Evolutionary conservation across 2,329 filamentous ascomycete genomes (phyloP).

Genomic region (Cercospora zeae-maydis): DNA sequence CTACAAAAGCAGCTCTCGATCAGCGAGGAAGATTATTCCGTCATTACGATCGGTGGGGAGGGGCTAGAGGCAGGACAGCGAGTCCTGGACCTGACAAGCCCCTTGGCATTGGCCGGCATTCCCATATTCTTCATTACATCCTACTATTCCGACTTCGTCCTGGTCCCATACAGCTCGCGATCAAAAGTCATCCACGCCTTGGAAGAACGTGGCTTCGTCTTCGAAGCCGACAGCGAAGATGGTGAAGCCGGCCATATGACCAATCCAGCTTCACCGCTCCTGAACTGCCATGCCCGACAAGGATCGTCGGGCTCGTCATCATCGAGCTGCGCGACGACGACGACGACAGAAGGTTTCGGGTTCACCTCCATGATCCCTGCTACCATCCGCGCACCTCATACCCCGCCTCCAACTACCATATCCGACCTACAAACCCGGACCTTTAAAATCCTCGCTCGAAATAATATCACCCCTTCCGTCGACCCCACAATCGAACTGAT

Average conservation of each 20-base stretch:
- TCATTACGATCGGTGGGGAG: constrained; percentile 84
- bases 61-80: constrained; percentile 87
- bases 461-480: constrained; percentile 69
- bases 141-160: constrained; percentile 95
- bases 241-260: constrained; percentile 47
- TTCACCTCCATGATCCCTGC: constrained; percentile 35
- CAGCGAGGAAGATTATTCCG: constrained; percentile 77
- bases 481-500: constrained; percentile 67
- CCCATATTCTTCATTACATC: constrained; percentile 98
- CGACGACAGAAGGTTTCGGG: background rate
- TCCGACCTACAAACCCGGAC: constrained; percentile 78
- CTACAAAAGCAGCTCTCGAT: constrained; percentile 58
- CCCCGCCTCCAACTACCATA: constrained; percentile 73
- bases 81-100: constrained; percentile 86
- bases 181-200: constrained; percentile 72
- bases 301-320: constrained; percentile 45
- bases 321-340: background rate
- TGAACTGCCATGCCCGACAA: constrained; percentile 50
- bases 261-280: constrained; percentile 55
- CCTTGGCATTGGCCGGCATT: constrained; percentile 84
- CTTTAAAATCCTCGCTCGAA: constrained; percentile 75
- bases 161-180: constrained; percentile 74
- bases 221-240: constrained; percentile 59
- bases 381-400: constrained; percentile 49
- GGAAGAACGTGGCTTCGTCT: constrained; percentile 75